phyloP scores from a whole-genome alignment of 2,329 filamentous ascomycete genomes.

The Tolypocladium amazonense region DNA sequence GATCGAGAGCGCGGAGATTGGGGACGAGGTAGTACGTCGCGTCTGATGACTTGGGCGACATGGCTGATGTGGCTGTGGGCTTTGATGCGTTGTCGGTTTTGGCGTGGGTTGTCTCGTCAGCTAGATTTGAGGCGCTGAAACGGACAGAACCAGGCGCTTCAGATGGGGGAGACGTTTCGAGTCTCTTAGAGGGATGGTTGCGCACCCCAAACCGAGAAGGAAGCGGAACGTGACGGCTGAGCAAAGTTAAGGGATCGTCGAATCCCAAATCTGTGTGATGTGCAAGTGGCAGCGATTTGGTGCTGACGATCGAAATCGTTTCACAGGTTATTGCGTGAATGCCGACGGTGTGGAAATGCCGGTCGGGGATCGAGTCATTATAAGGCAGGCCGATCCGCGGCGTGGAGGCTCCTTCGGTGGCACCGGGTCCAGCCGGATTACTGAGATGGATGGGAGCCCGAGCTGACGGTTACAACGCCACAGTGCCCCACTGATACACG shows the following conservation, averaged over 20 bases:
- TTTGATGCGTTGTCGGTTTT: not conserved
- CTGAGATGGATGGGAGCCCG: constrained; percentile 1
- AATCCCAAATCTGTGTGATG: not conserved
- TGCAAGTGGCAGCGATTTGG: not conserved
- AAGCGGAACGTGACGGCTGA: not conserved
- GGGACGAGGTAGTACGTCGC: constrained; percentile 20
- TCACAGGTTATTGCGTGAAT: not conserved
- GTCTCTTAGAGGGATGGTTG: not conserved
- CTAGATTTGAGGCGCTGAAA: not conserved
- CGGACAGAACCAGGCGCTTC: not conserved
- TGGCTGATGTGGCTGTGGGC: not conserved
- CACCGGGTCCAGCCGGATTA: constrained; percentile 4
- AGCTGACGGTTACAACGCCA: not conserved
- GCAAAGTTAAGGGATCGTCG: not conserved
- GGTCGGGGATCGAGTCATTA: constrained; percentile 1
- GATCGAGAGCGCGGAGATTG: constrained; percentile 20
- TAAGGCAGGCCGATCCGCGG: not conserved
- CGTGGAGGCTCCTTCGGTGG: not conserved
- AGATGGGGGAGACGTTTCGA: not conserved
- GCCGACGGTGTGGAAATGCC: not conserved
- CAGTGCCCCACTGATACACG: not conserved
- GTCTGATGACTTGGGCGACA: constrained; percentile 9
- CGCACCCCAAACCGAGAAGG: not conserved
- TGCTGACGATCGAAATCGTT: not conserved
- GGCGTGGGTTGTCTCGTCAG: not conserved